Evolutionary conservation across 2,329 filamentous ascomycete genomes (phyloP).

Genomic region (Phaeophleospora eucalypticola): DNA sequence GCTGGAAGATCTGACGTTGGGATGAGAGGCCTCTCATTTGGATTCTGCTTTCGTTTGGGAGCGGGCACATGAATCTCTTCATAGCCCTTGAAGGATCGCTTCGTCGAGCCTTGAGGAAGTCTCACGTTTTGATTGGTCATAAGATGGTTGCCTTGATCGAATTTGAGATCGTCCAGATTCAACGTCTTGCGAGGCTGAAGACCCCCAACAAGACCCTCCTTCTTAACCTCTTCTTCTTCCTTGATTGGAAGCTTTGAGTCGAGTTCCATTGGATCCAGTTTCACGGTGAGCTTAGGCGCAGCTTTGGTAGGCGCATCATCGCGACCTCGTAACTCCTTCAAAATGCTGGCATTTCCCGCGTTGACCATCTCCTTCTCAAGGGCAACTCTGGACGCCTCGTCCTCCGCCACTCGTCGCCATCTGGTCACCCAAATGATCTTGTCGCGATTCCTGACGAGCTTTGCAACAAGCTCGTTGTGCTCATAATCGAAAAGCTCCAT

Average conservation of each 20-base stretch:
- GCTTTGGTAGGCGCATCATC: conserved; percentile 53
- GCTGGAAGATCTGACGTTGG: conserved; percentile 85
- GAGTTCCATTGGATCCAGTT: conserved; percentile 79
- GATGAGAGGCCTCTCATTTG: conserved; percentile 69
- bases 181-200: conserved; percentile 82
- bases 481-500: conserved; percentile 99
- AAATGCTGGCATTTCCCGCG: conserved; percentile 77
- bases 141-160: conserved; percentile 96
- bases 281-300: conserved; percentile 70
- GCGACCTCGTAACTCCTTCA: conserved; percentile 82
- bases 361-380: conserved; percentile 90
- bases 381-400: conserved; percentile 65
- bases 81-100: conserved; percentile 94
- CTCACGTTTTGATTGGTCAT: conserved; percentile 99
- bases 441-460: conserved; percentile 85
- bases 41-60: conserved; percentile 80
- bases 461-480: conserved; percentile 86
- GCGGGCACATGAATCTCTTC: conserved; percentile 96
- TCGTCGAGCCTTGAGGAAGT: conserved; percentile 89
- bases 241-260: conserved; percentile 43
- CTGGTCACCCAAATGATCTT: conserved; percentile 94
- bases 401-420: conserved; percentile 76
- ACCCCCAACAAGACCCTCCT: conserved; percentile 71
- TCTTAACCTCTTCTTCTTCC: conserved; percentile 55
- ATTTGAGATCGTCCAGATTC: conserved; percentile 92